These are phyloP conservation scores for Podosphaera fusca DNA, from an alignment of 2,329 filamentous ascomycete species.

Conservation along the genomic window DNA sequence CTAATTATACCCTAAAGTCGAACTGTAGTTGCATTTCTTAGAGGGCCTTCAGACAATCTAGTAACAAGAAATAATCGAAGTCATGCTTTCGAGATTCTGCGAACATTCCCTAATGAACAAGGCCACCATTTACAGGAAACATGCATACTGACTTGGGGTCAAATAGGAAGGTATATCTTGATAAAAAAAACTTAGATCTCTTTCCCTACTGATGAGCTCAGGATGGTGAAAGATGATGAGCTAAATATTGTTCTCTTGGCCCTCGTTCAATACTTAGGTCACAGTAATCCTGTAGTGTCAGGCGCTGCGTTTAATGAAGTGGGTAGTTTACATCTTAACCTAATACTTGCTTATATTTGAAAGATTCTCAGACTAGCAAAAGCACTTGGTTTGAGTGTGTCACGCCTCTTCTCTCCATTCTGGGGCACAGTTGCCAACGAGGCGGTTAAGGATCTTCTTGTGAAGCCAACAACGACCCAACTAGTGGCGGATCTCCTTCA, in stretches of 20 bases:
- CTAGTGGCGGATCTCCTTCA: slow-evolving; percentile 62
- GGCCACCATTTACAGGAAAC: slow-evolving; percentile 53
- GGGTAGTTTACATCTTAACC: slow-evolving; percentile 16
- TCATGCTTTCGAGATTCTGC: slow-evolving; percentile 46
- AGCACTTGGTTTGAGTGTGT: slow-evolving; percentile 34
- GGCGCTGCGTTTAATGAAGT: slow-evolving; percentile 68
- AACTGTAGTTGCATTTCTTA: slow-evolving; percentile 42
- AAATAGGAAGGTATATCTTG: slow-evolving; percentile 42
- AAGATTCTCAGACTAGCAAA: slow-evolving; percentile 50
- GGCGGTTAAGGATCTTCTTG: slow-evolving; percentile 59
- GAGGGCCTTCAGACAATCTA: slow-evolving; percentile 19
- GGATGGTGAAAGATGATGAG: slow-evolving; percentile 54
- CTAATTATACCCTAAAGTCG: slow-evolving; percentile 22
- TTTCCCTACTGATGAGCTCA: slow-evolving; percentile 13
- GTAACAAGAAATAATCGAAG: slow-evolving; percentile 35
- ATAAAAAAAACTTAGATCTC: not conserved
- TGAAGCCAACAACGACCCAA: slow-evolving; percentile 60
- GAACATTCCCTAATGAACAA: slow-evolving; percentile 34
- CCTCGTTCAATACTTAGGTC: slow-evolving; percentile 68
- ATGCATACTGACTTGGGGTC: slow-evolving; percentile 66
- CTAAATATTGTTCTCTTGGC: slow-evolving; percentile 68
- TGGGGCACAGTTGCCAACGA: slow-evolving; percentile 70
- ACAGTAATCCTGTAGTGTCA: slow-evolving; percentile 56
- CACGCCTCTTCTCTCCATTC: slow-evolving; percentile 59
- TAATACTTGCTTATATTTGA: not conserved